These are phyloP conservation scores for Notholithocarpus densiflorus DNA, from an alignment of 306 rosid species.

Conservation along the genomic window DNA sequence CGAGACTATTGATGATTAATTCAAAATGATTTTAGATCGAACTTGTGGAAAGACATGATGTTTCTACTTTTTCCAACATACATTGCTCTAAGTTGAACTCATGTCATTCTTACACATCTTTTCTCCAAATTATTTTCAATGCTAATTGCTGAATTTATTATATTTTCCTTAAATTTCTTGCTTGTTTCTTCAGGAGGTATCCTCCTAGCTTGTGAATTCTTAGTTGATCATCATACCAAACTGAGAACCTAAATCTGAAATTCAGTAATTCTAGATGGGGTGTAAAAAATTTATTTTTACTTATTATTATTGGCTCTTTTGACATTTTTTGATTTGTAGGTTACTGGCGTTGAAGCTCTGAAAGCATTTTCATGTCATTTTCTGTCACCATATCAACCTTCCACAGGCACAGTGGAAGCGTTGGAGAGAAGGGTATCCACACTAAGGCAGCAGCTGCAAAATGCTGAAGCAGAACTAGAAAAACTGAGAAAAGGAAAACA, in stretches of 20 bases:
- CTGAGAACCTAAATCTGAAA: not conserved
- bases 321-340: constrained; percentile 44
- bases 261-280: not conserved
- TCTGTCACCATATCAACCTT: constrained; percentile 53
- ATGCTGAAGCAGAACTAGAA: constrained; percentile 71
- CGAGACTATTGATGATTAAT: not conserved
- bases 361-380: constrained; percentile 68
- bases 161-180: no score
- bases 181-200: not conserved
- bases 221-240: not conserved
- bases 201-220: not conserved
- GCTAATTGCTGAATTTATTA: not conserved
- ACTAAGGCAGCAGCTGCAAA: constrained; percentile 53
- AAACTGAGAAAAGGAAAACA: constrained; percentile 49
- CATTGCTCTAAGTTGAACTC: not conserved
- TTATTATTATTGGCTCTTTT: constrained; percentile 5
- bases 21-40: not conserved
- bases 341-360: constrained; percentile 85
- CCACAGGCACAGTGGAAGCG: constrained; percentile 47
- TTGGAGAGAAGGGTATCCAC: constrained; percentile 55
- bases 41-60: not conserved
- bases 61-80: not conserved
- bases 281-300: not conserved
- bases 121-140: not conserved
- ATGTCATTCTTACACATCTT: not conserved